Evolutionary conservation across 2,329 filamentous ascomycete species (phyloP), one percentile per base, ranked within the genome.

Genomic region (Pseudogymnoascus sp.): DNA sequence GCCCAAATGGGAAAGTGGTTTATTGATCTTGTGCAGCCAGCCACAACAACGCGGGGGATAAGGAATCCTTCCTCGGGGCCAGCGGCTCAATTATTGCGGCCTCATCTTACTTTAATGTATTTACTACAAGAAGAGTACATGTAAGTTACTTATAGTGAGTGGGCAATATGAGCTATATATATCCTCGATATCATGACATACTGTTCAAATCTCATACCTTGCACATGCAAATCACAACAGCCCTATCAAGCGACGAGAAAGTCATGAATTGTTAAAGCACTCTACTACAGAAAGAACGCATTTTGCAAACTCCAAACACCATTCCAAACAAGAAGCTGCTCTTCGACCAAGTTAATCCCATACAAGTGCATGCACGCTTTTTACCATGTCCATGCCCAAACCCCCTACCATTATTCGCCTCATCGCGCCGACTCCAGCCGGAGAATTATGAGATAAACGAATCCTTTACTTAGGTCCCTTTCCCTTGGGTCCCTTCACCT

Each of bases 231-330:
- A 29, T 2, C 15, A 31, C 46, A 53, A n/a, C 23, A 17, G 46
- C 23, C 5, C 4, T 44, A 17, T 15, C 50, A 33, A 56, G 29
- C 3, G 50, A 56, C 29, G 6, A 33, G 50, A 33, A 56, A 56
- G 50, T 56, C 50, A 56, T 56, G 50, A 35, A 33, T 56, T 56
- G 29, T 35, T 56, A 33, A 56, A 56, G 17, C 50, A 56, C 29
- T 56, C 50, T 33, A 56, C 29, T 56, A 15, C 50, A 15, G 50
- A 56, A 56, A 56, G 50, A 56, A 56, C 19, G 50, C 50, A 56
- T 56, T 33, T 33, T 9, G 10, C 26, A 33, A n/a, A 35, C n/a
- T 17, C 44, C 26, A 56, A 33, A 33, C 29, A 26, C 46, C 46
- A 53, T 53, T 33, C 15, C 46, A 56, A 31, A 56, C 26, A 31